A percentile compares a stretch with the other conserved stretches of the same genome.
These are phyloP conservation scores for Aspergillus pseudoglaucus DNA, from an alignment of 2,329 filamentous ascomycete genomes.

Conservation along the genomic window DNA sequence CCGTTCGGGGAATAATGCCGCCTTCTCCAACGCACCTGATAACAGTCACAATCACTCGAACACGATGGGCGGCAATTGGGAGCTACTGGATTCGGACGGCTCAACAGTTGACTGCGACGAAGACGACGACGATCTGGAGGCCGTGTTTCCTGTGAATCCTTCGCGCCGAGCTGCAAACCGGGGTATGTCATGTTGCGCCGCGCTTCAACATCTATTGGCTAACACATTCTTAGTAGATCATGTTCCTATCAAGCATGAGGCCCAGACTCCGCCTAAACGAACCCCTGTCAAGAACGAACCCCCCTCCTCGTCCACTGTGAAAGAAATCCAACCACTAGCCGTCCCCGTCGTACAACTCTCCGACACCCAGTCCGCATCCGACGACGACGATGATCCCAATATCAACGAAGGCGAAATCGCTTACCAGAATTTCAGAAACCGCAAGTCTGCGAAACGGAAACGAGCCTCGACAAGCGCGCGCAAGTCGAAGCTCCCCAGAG, in stretches of 20 bases:
- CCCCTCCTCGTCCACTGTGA: constrained; percentile 7
- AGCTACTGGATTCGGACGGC: constrained; percentile 18
- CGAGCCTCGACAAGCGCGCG: constrained; percentile 43
- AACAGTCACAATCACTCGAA: background rate
- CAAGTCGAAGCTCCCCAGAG: constrained; percentile 40
- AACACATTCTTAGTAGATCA: background rate
- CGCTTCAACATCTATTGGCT: background rate
- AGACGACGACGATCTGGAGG: constrained; percentile 42
- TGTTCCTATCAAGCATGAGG: background rate
- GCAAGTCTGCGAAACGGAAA: constrained; percentile 50
- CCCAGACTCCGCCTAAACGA: background rate
- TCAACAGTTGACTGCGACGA: constrained; percentile 23
- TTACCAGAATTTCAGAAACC: constrained; percentile 60
- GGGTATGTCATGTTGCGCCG: constrained; percentile 7
- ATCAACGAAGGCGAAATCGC: constrained; percentile 38
- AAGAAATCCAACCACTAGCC: background rate
- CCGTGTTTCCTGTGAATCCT: constrained; percentile 19
- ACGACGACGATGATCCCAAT: constrained; percentile 23
- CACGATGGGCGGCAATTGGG: constrained; percentile 19
- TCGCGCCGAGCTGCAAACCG: constrained; percentile 1
- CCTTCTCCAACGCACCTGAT: background rate
- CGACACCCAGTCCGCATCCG: constrained; percentile 3
- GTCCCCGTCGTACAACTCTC: constrained; percentile 16
- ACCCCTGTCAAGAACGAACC: constrained; percentile 2
- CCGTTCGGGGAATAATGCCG: constrained; percentile 11